These are phyloP conservation scores for Stagonosporopsis vannaccii DNA, from an alignment of 2,329 filamentous ascomycete genomes.

Conservation along the genomic window DNA sequence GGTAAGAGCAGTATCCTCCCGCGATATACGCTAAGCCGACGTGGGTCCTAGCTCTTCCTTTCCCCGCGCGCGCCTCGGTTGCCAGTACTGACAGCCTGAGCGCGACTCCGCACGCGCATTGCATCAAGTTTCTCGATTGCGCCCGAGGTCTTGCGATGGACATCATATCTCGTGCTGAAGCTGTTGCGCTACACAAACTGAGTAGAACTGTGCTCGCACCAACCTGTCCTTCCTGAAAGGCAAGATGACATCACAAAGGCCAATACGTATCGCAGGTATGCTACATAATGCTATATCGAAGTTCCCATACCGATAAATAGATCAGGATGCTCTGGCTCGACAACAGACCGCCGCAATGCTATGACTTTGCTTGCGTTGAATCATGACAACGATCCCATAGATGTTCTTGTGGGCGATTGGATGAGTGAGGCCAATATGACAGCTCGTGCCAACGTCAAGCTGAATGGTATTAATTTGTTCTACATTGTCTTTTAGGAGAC, in stretches of 20 bases:
- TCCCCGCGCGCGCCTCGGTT: conserved; percentile 19
- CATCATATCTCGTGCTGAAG: neutral
- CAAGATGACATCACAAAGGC: conserved; percentile 27
- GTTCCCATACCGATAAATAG: neutral
- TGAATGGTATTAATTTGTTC: conserved; percentile 22
- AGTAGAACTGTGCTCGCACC: neutral
- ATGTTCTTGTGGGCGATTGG: conserved; percentile 45
- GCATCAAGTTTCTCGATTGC: neutral
- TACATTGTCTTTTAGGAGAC: neutral
- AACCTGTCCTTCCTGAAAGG: conserved; percentile 10
- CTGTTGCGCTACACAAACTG: neutral
- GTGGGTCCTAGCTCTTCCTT: neutral
- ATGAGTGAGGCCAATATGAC: conserved; percentile 46
- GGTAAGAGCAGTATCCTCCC: too few relatives aligned
- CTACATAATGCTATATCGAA: neutral
- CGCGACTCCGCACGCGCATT: conserved; percentile 25
- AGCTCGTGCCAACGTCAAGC: conserved; percentile 31
- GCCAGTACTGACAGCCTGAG: conserved; percentile 23
- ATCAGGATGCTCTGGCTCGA: conserved; percentile 43
- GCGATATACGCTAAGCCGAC: neutral
- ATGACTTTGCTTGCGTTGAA: conserved; percentile 41
- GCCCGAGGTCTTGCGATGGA: conserved; percentile 21
- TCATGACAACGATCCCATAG: conserved; percentile 37
- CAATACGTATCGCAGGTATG: conserved; percentile 34
- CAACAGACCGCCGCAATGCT: conserved; percentile 43